Percentiles rank a stretch among this genome's conserved stretches.
phyloP scores from a whole-genome alignment of 768 basidiomycete genomes.

The Pisolithus microcarpus region DNA sequence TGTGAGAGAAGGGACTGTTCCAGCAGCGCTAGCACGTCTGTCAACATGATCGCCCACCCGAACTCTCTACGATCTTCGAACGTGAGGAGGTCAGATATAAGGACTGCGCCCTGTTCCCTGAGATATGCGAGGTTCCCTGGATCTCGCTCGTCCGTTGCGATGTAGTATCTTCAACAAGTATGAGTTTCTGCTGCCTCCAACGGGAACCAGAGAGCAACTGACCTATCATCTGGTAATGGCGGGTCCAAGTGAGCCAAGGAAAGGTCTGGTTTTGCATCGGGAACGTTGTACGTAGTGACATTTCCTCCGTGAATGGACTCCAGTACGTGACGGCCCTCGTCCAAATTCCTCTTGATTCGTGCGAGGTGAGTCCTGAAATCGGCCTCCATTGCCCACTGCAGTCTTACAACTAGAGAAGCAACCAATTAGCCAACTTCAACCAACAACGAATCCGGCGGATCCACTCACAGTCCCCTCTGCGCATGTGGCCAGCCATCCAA shows the following conservation, averaged over 20 bases:
- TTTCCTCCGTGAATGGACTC: constrained; percentile 15
- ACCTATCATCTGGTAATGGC: constrained; percentile 19
- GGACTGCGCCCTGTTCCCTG: constrained; percentile 29
- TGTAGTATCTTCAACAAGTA: constrained; percentile 21
- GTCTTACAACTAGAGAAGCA: constrained; percentile 15
- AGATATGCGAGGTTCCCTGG: constrained; percentile 26
- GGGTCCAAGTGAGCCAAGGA: constrained; percentile 19
- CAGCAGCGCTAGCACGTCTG: constrained; percentile 36
- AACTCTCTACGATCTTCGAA: constrained; percentile 31
- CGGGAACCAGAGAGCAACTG: background rate
- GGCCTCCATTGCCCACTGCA: constrained; percentile 30
- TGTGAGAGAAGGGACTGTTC: constrained; percentile 34
- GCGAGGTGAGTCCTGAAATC: constrained; percentile 27
- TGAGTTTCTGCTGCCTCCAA: background rate
- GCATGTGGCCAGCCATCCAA: constrained; percentile 42
- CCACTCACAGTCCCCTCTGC: constrained; percentile 36
- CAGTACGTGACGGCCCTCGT: constrained; percentile 11
- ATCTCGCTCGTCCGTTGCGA: constrained; percentile 39
- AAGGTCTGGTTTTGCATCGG: constrained; percentile 12
- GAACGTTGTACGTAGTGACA: constrained; percentile 15
- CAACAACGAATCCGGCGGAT: background rate
- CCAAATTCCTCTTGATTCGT: constrained; percentile 25
- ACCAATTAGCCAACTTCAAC: too few species aligned
- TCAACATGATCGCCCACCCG: constrained; percentile 38
- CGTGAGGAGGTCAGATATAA: constrained; percentile 37